These are phyloP conservation scores for Ceratocystis colombiana DNA, from an alignment of 2,329 filamentous ascomycete genomes.

Conservation along the genomic window DNA sequence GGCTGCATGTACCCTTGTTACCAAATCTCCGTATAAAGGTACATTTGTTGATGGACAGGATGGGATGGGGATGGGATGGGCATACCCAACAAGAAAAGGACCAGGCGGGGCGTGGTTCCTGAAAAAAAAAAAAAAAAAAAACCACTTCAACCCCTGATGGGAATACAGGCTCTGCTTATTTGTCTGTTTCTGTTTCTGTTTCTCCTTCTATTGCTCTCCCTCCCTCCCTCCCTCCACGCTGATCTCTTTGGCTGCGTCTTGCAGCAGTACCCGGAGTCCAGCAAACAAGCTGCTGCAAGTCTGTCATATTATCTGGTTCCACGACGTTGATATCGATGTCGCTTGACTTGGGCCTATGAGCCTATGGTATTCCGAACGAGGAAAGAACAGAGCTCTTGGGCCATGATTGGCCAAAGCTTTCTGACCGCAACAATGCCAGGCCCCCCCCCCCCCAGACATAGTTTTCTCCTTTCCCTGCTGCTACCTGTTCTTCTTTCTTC, in stretches of 20 bases:
- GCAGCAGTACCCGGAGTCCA: not conserved
- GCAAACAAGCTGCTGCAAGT: not conserved
- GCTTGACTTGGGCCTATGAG: too few species aligned
- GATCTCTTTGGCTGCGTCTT: too few species aligned
- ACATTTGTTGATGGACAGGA: not conserved
- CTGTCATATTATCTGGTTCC: not conserved
- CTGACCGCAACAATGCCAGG: not conserved
- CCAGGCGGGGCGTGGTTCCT: not conserved
- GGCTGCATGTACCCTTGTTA: not conserved
- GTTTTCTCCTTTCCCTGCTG: conserved; percentile 6
- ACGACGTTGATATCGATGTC: not conserved
- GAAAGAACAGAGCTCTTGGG: not conserved
- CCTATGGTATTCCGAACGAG: too few species aligned
- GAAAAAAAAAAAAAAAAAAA: not conserved
- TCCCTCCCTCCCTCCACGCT: too few species aligned
- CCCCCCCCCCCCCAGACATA: not conserved
- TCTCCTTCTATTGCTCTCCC: not conserved
- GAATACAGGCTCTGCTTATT: not conserved
- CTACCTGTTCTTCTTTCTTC: not conserved
- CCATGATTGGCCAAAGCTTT: not conserved
- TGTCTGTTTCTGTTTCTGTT: not conserved
- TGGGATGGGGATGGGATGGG: not conserved
- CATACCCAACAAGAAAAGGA: not conserved
- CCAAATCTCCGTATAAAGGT: conserved; percentile 12
- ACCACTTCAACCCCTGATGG: conserved; percentile 19